A percentile compares a stretch with the other conserved stretches of the same genome.
phyloP scores from a whole-genome alignment of 441 rosid species.

The Gossypium schwendimanii region DNA sequence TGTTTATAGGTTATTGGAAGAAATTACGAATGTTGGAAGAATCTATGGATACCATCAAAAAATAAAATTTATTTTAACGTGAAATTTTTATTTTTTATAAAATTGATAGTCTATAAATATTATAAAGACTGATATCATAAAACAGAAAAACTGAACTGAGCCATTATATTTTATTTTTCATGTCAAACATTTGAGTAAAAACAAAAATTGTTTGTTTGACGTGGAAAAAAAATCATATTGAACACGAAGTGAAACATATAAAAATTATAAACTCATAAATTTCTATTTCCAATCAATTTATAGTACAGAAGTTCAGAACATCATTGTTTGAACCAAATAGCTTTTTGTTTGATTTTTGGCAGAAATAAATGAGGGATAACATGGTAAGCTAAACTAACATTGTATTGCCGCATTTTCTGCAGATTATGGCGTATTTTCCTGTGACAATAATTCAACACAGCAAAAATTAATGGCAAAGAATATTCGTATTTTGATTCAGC shows the following conservation, averaged over 20 bases:
- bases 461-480: not conserved
- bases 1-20: too few species aligned
- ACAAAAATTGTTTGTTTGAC: not conserved
- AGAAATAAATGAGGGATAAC: not conserved
- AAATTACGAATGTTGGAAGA: too few species aligned
- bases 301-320: not conserved
- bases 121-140: too few species aligned
- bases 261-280: not conserved
- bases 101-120: too few species aligned
- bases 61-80: too few species aligned
- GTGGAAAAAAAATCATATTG: too few species aligned
- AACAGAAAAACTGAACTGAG: too few species aligned
- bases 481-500: not conserved
- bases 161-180: too few species aligned
- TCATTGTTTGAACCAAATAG: not conserved
- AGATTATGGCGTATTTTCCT: not conserved
- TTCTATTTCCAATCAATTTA: not conserved
- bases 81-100: too few species aligned
- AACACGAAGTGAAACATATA: too few species aligned
- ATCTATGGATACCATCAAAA: too few species aligned
- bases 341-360: not conserved
- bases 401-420: slow-evolving; percentile 9
- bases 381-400: not conserved
- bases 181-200: not conserved
- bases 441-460: not conserved